Evolutionary conservation across 2,329 filamentous ascomycete species (phyloP), one percentile per base, ranked within the genome.

Genomic region (Colletotrichum karsti): DNA sequence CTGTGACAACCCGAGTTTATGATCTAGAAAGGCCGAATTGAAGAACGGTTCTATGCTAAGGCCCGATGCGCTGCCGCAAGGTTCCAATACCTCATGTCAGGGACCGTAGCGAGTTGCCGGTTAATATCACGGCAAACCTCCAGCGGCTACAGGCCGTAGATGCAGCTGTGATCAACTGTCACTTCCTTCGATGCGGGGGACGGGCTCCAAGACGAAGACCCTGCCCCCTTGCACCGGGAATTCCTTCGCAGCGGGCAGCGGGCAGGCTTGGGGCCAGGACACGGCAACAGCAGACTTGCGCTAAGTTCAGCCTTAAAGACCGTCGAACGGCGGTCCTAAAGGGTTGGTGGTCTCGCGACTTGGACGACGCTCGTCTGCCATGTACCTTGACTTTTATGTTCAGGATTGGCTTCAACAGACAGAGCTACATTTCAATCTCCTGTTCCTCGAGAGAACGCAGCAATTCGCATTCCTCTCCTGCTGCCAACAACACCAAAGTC

Each of bases 281-380:
- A n/a, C 22, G 50, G 60, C 24, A 46, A 28, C 39, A 10, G 12
- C 18, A 30, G 20, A 60, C 24, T 35, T 26, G 20, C 62, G 66
- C 66, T 61, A 69, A 67, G n/a, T 51, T 37, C 55, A 56, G 42
- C 63, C 63, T 66, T 51, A 42, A 30, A 62, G 41, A 57, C 66
- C 42, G 24, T 15, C 24, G 55, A 50, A 28, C 46, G 13, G 35
- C 35, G 12, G n/a, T n/a, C 5, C 24, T 28, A 54, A 42, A 20
- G 20, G n/a, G 39, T 24, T 42, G 57, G 30, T 42, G 55, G 37
- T 57, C n/a, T 44, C 26, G 15, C 12, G 28, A 37, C n/a, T n/a
- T n/a, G n/a, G n/a, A n/a, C n/a, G n/a, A n/a, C n/a, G n/a, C n/a
- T n/a, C n/a, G n/a, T n/a, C n/a, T n/a, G n/a, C n/a, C n/a, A n/a